Conservation (phyloP, 306 rosid genomes). For the Luffa acutangula region DNA sequence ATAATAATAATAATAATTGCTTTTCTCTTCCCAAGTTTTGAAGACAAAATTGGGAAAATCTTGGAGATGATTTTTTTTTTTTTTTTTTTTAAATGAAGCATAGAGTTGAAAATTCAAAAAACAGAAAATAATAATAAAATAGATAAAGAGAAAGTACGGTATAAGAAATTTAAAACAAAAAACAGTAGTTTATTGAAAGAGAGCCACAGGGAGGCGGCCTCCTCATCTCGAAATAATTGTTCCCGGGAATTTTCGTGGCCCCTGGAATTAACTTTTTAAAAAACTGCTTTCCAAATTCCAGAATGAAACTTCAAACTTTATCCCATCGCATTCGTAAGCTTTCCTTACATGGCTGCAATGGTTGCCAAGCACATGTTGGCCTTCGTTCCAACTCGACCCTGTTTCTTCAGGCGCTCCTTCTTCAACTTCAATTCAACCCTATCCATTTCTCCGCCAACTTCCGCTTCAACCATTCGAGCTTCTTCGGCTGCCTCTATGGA, state of each 20-base stretch:
- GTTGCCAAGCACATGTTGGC: not conserved
- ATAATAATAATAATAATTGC: too few species aligned
- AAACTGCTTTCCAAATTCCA: not conserved
- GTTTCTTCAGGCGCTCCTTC: not conserved
- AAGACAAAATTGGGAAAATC: too few species aligned
- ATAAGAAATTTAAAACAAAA: too few species aligned
- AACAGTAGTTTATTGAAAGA: too few species aligned
- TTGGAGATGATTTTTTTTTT: too few species aligned
- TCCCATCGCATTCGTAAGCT: not conserved
- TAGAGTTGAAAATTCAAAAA: too few species aligned
- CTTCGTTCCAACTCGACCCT: not conserved
- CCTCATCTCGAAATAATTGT: too few species aligned
- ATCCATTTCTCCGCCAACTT: constrained; percentile 19
- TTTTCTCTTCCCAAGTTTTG: too few species aligned
- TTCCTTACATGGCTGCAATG: not conserved
- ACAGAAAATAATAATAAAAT: too few species aligned
- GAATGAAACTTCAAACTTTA: not conserved
- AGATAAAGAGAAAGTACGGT: too few species aligned
- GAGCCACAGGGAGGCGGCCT: too few species aligned
- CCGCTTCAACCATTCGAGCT: constrained; percentile 24
- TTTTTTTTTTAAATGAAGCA: too few species aligned
- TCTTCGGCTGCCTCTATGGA: constrained; percentile 30
- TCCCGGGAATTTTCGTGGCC: not conserved
- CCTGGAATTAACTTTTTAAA: not conserved
- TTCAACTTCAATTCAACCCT: constrained; percentile 16